phyloP scores from a whole-genome alignment of 2,329 filamentous ascomycete species.

The Venturia pyrina region DNA sequence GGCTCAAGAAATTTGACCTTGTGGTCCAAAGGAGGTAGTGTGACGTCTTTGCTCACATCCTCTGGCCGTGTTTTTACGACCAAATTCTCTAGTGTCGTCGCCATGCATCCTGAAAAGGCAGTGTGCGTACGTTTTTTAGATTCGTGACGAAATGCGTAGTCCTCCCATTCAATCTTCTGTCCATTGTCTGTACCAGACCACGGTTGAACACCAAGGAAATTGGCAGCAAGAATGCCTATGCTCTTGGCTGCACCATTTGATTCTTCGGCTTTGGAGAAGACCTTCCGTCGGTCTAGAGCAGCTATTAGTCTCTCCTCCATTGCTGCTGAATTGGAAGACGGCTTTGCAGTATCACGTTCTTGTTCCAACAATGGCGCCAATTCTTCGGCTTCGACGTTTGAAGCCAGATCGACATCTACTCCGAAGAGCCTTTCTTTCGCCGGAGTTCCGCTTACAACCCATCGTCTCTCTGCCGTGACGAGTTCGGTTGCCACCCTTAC shows the following conservation, averaged over 20 bases:
- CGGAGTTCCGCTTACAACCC: constrained; percentile 87
- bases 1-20: constrained; percentile 65
- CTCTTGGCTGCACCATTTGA: constrained; percentile 41
- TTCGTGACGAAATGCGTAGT: constrained; percentile 52
- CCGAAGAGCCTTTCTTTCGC: constrained; percentile 68
- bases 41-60: constrained; percentile 55
- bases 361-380: constrained; percentile 14
- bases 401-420: constrained; percentile 50
- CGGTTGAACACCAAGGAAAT: constrained; percentile 67
- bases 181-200: constrained; percentile 58
- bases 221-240: constrained; percentile 52
- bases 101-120: constrained; percentile 48
- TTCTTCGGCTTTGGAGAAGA: constrained; percentile 30
- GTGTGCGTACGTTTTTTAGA: constrained; percentile 45
- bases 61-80: constrained; percentile 70
- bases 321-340: neutral
- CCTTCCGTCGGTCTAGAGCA: constrained; percentile 30
- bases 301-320: neutral
- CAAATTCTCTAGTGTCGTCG: constrained; percentile 61
- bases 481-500: constrained; percentile 45
- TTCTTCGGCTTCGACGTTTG: constrained; percentile 23
- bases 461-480: constrained; percentile 56
- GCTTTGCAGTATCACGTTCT: constrained; percentile 17
- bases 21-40: constrained; percentile 63
- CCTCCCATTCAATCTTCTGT: constrained; percentile 60